phyloP scores from a whole-genome alignment of 192 early-diverging fungal genomes.

The Entophlyctis helioformis region DNA sequence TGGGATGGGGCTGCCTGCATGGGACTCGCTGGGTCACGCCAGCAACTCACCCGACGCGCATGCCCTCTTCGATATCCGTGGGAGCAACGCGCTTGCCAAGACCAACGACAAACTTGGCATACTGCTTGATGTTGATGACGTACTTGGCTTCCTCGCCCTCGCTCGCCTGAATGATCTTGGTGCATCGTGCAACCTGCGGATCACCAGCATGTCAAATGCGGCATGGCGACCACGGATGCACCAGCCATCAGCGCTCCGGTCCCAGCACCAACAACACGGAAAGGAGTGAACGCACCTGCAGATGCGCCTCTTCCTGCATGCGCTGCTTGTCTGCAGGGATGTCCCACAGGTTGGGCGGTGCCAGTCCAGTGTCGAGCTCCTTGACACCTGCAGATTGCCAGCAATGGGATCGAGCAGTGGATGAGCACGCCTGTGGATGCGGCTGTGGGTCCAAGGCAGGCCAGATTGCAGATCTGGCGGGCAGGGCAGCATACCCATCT shows the following conservation, averaged over 20 bases:
- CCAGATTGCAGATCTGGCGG: neutral
- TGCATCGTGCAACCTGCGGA: slow-evolving; percentile 89
- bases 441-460: neutral
- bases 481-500: slow-evolving; percentile 61
- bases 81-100: slow-evolving; percentile 93
- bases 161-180: slow-evolving; percentile 93
- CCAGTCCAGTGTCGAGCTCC: slow-evolving; percentile 96
- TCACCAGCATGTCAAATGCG: neutral
- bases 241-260: neutral
- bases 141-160: slow-evolving; percentile 90
- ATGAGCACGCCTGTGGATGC: too few species aligned
- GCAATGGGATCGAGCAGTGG: too few species aligned
- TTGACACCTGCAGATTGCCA: slow-evolving; percentile 62
- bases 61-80: slow-evolving; percentile 99
- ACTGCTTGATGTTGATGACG: slow-evolving; percentile 96
- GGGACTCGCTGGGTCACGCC: too few species aligned
- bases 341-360: slow-evolving; percentile 97
- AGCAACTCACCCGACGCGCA: slow-evolving; percentile 80
- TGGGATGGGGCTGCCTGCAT: too few species aligned
- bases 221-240: neutral
- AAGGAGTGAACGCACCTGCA: slow-evolving; percentile 46
- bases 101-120: slow-evolving; percentile 98
- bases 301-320: slow-evolving; percentile 88
- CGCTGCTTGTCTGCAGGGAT: slow-evolving; percentile 97
- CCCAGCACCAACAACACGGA: neutral